These are phyloP conservation scores for Paramecium tetraurelia DNA, from an alignment of 73 alveolate genomes.

Conservation along the genomic window DNA sequence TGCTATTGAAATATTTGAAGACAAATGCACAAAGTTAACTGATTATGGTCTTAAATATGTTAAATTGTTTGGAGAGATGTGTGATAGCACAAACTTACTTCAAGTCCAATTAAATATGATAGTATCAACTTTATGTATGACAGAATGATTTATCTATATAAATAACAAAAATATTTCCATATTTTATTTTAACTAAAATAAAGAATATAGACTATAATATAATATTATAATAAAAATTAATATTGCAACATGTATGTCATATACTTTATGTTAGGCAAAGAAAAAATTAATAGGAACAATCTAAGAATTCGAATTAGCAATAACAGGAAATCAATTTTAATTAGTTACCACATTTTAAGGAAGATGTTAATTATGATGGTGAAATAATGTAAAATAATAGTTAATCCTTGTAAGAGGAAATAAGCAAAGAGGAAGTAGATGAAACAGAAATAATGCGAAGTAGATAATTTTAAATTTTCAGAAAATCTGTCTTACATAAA, in stretches of 20 bases:
- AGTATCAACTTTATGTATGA: not conserved
- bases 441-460: not conserved
- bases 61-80: not conserved
- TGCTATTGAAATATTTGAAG: not conserved
- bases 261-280: not conserved
- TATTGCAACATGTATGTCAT: not conserved
- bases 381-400: not conserved
- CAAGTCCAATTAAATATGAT: not conserved
- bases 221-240: not conserved
- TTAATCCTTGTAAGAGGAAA: not conserved
- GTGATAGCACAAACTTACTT: not conserved
- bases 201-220: not conserved
- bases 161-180: not conserved
- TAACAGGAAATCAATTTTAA: not conserved
- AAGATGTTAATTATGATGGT: not conserved
- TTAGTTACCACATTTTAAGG: not conserved
- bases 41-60: conserved; percentile 27
- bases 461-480: not conserved
- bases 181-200: not conserved
- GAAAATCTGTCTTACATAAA: not conserved
- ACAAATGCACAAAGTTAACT: not conserved
- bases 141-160: not conserved
- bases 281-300: not conserved
- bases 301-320: not conserved
- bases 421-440: not conserved